Evolutionary conservation across 305 asterid species (phyloP), one percentile per base, ranked within the genome.

Genomic region (Fraxinus baroniana): DNA sequence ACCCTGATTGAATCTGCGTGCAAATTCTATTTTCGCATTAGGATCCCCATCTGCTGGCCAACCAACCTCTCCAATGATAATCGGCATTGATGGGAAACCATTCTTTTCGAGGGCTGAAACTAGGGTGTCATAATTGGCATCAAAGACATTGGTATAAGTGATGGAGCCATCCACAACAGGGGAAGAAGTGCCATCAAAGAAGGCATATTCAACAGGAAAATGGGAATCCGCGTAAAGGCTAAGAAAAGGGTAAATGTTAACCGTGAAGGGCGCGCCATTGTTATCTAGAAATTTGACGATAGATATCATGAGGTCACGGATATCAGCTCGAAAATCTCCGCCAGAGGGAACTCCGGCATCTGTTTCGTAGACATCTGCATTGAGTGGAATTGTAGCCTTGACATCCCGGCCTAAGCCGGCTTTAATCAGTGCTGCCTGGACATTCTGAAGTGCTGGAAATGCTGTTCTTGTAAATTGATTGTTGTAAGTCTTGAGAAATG

Each of bases 211-310:
- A 33, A 91, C 73, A 0, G 97, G 98, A 78, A 94, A 94, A 76
- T 93, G 81, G 15, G 98, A 87, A 60, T 94, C 97, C 0, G 91
- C 95, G 66, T 91, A 80, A 7, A 93, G 92, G 82, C 97, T 94
- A 80, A 94, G 97, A 79, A 93, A 94, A 0, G 98, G 97, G 85
- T 93, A 94, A 52, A 94, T 93, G 89, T 94, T 94, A 87, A 94
- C 91, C 26, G 92, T 91, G 6, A 94, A 86, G 2, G 95, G 97
- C 3, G 91, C 94, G 13, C 85, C 94, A 72, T 91, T 93, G 78
- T 91, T 87, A 83, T 66, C 79, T 2, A 93, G 81, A 88, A 94
- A 94, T 41, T 90, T 91, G 84, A 94, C 84, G 0, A 93, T 89
- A 32, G 93, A 86, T 30, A 87, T 76, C 97, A 94, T 91, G 70